Evolutionary conservation across 2,329 filamentous ascomycete species (phyloP).

Genomic region (Nakataea oryzae): DNA sequence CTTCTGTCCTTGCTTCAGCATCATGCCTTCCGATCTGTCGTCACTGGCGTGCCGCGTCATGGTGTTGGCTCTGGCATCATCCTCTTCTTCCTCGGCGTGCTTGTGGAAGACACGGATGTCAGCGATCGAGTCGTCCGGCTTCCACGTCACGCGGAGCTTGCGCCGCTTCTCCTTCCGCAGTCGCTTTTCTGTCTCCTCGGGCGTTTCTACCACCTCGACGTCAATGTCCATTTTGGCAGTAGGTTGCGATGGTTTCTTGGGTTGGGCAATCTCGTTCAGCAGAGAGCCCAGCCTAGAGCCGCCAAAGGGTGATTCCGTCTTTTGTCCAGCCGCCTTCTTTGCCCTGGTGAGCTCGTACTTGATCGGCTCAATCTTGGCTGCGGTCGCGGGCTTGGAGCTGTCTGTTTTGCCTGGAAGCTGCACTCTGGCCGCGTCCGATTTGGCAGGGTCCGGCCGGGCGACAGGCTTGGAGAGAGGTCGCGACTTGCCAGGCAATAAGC

Average conservation of each 20-base stretch:
- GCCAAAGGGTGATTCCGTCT: conserved; percentile 20
- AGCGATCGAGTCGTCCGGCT: conserved; percentile 54
- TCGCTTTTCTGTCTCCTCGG: conserved; percentile 56
- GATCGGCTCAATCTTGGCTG: conserved; percentile 8
- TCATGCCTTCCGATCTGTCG: conserved; percentile 63
- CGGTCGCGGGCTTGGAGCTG: conserved; percentile 18
- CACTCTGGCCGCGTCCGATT: neutral
- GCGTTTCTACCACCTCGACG: conserved; percentile 50
- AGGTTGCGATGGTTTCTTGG: conserved; percentile 36
- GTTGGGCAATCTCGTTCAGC: conserved; percentile 38
- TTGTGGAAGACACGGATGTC: conserved; percentile 62
- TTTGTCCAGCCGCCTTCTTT: conserved; percentile 16
- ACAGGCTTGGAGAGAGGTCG: conserved; percentile 31
- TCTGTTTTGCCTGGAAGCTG: neutral
- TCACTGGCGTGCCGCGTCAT: conserved; percentile 64
- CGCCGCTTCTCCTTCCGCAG: conserved; percentile 63
- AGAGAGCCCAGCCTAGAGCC: conserved; percentile 43
- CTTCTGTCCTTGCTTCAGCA: conserved; percentile 45
- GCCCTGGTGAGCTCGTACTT: conserved; percentile 13
- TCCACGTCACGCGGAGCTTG: conserved; percentile 61
- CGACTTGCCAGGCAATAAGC: conserved; percentile 34
- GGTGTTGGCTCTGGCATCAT: conserved; percentile 54
- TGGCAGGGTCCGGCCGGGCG: conserved; percentile 20
- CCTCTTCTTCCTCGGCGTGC: conserved; percentile 63
- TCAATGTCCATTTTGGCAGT: conserved; percentile 22